phyloP scores from a whole-genome alignment of 306 rosid species.

The Acacia confusa region DNA sequence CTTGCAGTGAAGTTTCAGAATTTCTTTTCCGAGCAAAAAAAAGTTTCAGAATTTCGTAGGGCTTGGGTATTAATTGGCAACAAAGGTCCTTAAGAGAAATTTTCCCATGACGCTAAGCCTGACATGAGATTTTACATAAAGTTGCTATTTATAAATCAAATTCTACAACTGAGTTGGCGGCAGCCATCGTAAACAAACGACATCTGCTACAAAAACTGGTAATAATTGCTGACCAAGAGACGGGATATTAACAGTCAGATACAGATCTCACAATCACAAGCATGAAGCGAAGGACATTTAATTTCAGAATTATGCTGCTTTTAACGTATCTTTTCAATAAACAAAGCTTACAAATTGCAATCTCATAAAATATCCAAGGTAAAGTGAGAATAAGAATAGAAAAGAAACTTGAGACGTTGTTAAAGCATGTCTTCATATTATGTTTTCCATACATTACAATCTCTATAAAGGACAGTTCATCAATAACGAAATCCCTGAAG shows the following conservation, averaged over 20 bases:
- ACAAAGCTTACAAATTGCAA: neutral
- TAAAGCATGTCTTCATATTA: neutral
- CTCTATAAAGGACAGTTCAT: constrained; percentile 7
- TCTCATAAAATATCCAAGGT: neutral
- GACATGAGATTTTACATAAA: neutral
- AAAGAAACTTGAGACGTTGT: neutral
- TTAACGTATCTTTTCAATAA: neutral
- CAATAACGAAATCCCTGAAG: neutral
- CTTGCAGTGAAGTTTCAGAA: no score
- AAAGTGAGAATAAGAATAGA: neutral
- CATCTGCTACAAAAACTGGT: neutral
- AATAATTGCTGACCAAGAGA: neutral
- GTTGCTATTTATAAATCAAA: neutral
- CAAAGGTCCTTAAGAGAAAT: no score
- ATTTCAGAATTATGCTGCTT: neutral
- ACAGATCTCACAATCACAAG: neutral
- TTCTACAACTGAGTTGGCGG: neutral
- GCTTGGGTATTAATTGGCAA: no score
- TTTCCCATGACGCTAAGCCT: neutral
- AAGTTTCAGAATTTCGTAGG: no score
- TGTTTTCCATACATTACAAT: constrained; percentile 2
- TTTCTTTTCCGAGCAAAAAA: no score
- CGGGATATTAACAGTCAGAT: neutral
- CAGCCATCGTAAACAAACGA: neutral
- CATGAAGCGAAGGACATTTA: neutral